Percentiles rank a stretch among this genome's conserved stretches.
These are phyloP conservation scores for Phialophora expanda DNA, from an alignment of 2,329 filamentous ascomycete species.

Conservation along the genomic window DNA sequence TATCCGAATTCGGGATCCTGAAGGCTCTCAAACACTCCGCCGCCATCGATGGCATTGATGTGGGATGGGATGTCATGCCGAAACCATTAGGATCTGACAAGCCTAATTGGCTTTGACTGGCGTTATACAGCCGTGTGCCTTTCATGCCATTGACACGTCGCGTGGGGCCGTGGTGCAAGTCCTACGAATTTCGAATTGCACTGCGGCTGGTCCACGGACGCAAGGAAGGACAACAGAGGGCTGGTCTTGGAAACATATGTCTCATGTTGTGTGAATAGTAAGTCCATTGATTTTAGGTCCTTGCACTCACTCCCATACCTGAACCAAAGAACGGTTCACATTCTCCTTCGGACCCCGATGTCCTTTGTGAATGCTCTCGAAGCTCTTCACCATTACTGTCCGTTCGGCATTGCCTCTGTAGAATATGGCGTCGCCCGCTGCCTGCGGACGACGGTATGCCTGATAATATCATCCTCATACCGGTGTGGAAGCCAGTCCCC, in stretches of 20 bases:
- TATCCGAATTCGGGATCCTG: slow-evolving; percentile 55
- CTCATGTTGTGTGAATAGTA: background rate
- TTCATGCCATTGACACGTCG: background rate
- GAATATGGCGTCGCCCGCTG: background rate
- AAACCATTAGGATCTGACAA: slow-evolving; percentile 56
- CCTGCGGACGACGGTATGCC: slow-evolving; percentile 53
- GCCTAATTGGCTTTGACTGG: slow-evolving; percentile 22
- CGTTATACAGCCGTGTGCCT: no score
- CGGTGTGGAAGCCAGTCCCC: slow-evolving; percentile 73
- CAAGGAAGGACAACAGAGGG: background rate
- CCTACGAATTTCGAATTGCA: background rate
- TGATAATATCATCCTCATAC: slow-evolving; percentile 70
- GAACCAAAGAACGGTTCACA: background rate
- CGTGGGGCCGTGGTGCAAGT: background rate
- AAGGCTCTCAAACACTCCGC: slow-evolving; percentile 57
- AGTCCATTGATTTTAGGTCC: background rate
- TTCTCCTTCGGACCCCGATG: background rate
- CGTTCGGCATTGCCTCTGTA: background rate
- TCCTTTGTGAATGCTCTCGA: background rate
- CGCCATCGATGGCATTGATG: slow-evolving; percentile 51
- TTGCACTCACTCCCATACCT: background rate
- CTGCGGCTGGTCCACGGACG: background rate
- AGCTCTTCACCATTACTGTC: background rate
- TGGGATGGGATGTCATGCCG: slow-evolving; percentile 60
- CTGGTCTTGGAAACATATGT: background rate